These are phyloP conservation scores for Fusarium redolens DNA, from an alignment of 2,329 filamentous ascomycete species.

Conservation along the genomic window DNA sequence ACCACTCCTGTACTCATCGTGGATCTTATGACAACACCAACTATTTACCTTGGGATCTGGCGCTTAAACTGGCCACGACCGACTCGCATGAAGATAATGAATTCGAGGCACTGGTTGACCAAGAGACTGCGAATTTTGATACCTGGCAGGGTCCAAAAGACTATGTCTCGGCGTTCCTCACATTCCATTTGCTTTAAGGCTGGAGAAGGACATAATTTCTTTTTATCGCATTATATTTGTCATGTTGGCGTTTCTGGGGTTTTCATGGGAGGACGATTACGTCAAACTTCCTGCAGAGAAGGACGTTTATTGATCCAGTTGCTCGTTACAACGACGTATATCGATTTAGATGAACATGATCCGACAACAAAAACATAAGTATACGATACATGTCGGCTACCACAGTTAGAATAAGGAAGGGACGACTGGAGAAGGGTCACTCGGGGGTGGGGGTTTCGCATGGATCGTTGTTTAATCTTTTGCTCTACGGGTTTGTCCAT, in stretches of 20 bases:
- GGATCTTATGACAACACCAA: neutral
- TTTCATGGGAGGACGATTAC: constrained; percentile 12
- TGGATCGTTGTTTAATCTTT: constrained; percentile 7
- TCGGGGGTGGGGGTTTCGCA: neutral
- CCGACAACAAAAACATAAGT: neutral
- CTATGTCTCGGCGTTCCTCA: constrained; percentile 9
- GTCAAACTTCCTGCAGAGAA: constrained; percentile 7
- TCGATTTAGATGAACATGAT: constrained; percentile 10
- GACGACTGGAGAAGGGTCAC: neutral
- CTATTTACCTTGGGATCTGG: neutral
- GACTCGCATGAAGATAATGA: neutral
- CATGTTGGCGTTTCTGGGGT: constrained; percentile 22
- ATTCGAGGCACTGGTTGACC: neutral
- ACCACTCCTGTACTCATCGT: neutral
- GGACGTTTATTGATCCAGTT: constrained; percentile 1
- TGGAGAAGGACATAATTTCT: neutral
- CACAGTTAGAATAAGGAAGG: constrained; percentile 9
- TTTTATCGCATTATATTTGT: constrained; percentile 21
- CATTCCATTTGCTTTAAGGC: constrained; percentile 22
- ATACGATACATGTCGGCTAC: constrained; percentile 1
- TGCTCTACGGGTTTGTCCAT: neutral
- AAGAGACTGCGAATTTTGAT: constrained; percentile 1
- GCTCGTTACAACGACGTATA: constrained; percentile 18
- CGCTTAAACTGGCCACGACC: neutral
- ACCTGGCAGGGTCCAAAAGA: neutral